These are phyloP conservation scores for Aspergillus hancockii DNA, from an alignment of 495 filamentous ascomycete species.

Conservation along the genomic window DNA sequence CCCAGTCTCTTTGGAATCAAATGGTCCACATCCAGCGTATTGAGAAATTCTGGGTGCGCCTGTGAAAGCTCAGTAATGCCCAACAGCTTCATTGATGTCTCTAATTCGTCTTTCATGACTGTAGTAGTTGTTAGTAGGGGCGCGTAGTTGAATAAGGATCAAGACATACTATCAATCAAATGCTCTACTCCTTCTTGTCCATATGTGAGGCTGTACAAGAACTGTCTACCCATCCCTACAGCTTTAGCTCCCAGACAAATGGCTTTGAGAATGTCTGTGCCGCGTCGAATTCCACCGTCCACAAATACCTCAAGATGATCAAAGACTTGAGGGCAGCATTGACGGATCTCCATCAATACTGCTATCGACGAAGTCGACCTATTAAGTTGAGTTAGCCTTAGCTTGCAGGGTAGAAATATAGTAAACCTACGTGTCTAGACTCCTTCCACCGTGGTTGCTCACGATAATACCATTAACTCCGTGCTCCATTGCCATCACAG, in stretches of 20 bases:
- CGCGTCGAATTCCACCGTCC: conserved; percentile 64
- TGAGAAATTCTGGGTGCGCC: conserved; percentile 61
- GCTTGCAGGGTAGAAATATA: neutral
- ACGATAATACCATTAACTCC: conserved; percentile 65
- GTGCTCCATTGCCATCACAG: conserved; percentile 51
- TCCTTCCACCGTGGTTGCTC: conserved; percentile 69
- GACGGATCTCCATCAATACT: conserved; percentile 62
- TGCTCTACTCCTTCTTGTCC: conserved; percentile 42
- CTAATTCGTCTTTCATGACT: conserved; percentile 72
- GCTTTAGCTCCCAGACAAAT: conserved; percentile 63
- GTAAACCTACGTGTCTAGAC: conserved; percentile 52
- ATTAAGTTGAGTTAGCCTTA: neutral
- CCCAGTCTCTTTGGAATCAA: conserved; percentile 45
- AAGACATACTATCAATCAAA: conserved; percentile 48
- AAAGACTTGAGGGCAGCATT: conserved; percentile 62
- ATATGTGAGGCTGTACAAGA: conserved; percentile 53
- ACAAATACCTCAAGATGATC: conserved; percentile 62
- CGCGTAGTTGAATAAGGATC: neutral
- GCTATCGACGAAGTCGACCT: conserved; percentile 55
- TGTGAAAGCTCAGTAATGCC: conserved; percentile 66
- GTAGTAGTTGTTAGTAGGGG: conserved; percentile 7
- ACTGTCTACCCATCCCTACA: conserved; percentile 62
- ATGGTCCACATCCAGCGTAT: conserved; percentile 64
- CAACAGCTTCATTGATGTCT: conserved; percentile 69
- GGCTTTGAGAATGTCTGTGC: conserved; percentile 68